Evolutionary conservation across 192 early-diverging fungal genomes (phyloP), one percentile per base, ranked within the genome.

Genomic region (Lunasporangiospora selenospora): DNA sequence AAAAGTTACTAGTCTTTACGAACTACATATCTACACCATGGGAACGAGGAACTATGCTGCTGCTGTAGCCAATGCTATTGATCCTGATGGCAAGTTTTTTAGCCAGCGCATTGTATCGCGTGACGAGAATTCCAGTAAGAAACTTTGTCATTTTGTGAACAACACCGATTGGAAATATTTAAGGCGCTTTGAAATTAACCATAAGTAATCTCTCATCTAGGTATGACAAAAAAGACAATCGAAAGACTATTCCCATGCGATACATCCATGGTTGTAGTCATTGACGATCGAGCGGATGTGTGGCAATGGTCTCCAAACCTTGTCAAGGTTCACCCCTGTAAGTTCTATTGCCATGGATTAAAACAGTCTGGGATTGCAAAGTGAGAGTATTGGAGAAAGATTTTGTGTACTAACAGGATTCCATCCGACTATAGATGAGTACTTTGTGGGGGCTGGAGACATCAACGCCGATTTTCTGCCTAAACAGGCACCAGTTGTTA

Each of bases 21-120:
- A 99, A 77, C 79, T 98, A 67, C 98, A 99, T 73, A 95, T 99
- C 50, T 99, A 99, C 75, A 99, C 98, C 2, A 97, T 98, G 96
- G 98, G 98, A 29, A 93, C 95, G 1, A 84, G 95, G 11, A 82
- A 87, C 18, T 99, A 99, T 76, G 98, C 98, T 29, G 83, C 90
- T 30, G 88, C 90, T 1, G 92, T 99, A 2, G 93, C 93, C 0
- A 80, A 85, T 24, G 83, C 89, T 2, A 87, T 99, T 41, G 98
- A 99, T 62, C 95, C 95, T 1, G 83, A 90, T 13, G 65, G 84
- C 6, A 78, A 52, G 10, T 83, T 88, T 29, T 99, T 99, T 58
- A 82, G 87, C 37, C 90, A 93, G 27, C 87, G 98, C 18, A 95
- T 99, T 46, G 75, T 99, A 37, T 94, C 94, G 9, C 79, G 96